Conservation (phyloP, 495 filamentous ascomycete genomes). For the Hyaloscypha bicolor region DNA sequence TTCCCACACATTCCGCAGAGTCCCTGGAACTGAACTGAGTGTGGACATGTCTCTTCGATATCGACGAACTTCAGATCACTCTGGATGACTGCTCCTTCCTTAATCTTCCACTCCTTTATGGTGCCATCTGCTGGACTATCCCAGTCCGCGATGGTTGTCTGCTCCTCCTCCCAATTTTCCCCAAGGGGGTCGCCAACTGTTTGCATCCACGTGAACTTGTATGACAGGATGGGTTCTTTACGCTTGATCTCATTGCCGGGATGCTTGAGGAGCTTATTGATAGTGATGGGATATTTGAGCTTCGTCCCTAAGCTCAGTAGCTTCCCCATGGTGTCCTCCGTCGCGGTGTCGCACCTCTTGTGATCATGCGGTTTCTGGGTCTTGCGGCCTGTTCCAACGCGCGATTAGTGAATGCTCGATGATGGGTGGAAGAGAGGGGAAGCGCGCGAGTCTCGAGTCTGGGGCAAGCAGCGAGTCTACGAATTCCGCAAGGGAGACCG, state of each 20-base stretch:
- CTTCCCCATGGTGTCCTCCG: slow-evolving; percentile 41
- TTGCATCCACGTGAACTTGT: slow-evolving; percentile 74
- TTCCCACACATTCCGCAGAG: slow-evolving; percentile 92
- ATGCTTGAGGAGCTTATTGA: slow-evolving; percentile 80
- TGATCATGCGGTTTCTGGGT: slow-evolving; percentile 27
- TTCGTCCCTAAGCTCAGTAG: slow-evolving; percentile 52
- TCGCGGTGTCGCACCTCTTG: slow-evolving; percentile 23
- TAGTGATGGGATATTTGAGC: slow-evolving; percentile 93
- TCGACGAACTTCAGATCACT: slow-evolving; percentile 63
- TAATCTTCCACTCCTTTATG: slow-evolving; percentile 73
- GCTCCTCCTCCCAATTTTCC: slow-evolving; percentile 66
- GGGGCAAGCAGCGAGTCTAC: slow-evolving; percentile 17
- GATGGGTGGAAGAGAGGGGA: slow-evolving; percentile 4
- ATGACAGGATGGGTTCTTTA: slow-evolving; percentile 77
- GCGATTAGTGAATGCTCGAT: not conserved
- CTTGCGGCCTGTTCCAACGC: slow-evolving; percentile 7
- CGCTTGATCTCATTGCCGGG: slow-evolving; percentile 73
- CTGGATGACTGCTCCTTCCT: slow-evolving; percentile 69
- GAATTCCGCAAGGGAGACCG: slow-evolving; percentile 1
- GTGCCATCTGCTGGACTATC: slow-evolving; percentile 81
- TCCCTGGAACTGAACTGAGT: slow-evolving; percentile 87
- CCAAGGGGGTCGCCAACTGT: slow-evolving; percentile 75
- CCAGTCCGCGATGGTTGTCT: slow-evolving; percentile 74
- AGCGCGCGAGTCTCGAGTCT: slow-evolving; percentile 1
- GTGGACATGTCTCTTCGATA: slow-evolving; percentile 88